Conservation (phyloP, 2,329 filamentous ascomycete species). For the Ophiocordyceps camponoti-saundersi region DNA sequence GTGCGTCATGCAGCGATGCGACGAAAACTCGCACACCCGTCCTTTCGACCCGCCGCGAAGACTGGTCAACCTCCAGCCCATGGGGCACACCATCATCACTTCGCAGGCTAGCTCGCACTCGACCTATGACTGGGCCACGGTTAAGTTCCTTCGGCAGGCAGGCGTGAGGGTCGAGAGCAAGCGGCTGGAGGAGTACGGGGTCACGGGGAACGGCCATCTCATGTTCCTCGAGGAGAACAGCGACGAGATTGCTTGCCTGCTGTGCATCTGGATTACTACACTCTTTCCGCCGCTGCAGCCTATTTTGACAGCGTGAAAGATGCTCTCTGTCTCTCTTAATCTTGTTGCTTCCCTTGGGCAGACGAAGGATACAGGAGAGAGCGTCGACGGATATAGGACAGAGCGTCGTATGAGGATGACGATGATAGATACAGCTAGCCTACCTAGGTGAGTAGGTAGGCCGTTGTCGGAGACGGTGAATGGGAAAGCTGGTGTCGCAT, state of each 20-base stretch:
- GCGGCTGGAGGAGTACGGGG: conserved; percentile 22
- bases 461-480: too few relatives aligned
- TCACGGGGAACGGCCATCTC: conserved; percentile 38
- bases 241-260: conserved; percentile 18
- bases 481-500: too few relatives aligned
- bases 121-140: conserved; percentile 36
- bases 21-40: neutral
- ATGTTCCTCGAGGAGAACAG: conserved; percentile 37
- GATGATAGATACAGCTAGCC: too few relatives aligned
- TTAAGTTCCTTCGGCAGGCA: conserved; percentile 32
- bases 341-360: too few relatives aligned
- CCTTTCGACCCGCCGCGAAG: conserved; percentile 11
- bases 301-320: too few relatives aligned
- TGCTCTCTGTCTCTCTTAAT: too few relatives aligned
- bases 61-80: conserved; percentile 27
- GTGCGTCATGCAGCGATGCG: conserved; percentile 7
- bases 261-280: conserved; percentile 18
- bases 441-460: too few relatives aligned
- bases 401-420: too few relatives aligned
- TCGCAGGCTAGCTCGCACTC: conserved; percentile 35
- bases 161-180: conserved; percentile 27
- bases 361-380: too few relatives aligned
- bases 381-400: too few relatives aligned
- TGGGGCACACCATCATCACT: conserved; percentile 32
- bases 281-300: neutral